Conservation (phyloP, 2,329 filamentous ascomycete species). For the Trichoderma aggressivum region DNA sequence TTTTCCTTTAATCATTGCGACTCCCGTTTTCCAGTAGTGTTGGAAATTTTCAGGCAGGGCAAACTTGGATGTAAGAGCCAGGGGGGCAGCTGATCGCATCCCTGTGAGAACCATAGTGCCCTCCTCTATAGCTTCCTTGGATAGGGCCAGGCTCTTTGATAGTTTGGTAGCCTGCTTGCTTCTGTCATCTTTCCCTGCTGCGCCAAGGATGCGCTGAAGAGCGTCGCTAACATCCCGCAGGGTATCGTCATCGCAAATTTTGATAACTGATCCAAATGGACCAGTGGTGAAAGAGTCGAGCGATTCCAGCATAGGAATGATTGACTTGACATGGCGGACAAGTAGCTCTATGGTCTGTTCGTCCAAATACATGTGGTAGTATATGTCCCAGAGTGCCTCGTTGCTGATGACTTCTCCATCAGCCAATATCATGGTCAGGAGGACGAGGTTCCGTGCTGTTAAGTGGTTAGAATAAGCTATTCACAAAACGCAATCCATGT, state of each 20-base stretch:
- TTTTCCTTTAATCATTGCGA: conserved; percentile 24
- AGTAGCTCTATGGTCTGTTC: conserved; percentile 36
- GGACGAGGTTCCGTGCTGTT: conserved; percentile 52
- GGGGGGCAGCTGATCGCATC: conserved; percentile 39
- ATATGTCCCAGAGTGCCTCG: conserved; percentile 49
- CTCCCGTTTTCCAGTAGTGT: conserved; percentile 38
- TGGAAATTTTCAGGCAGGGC: conserved; percentile 25
- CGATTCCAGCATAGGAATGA: conserved; percentile 38
- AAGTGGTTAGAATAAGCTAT: not conserved
- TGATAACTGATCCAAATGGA: conserved; percentile 42
- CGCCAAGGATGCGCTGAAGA: conserved; percentile 33
- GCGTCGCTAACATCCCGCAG: conserved; percentile 39
- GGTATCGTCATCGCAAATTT: conserved; percentile 48
- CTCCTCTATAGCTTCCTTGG: conserved; percentile 22
- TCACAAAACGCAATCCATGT: not conserved
- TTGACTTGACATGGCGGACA: conserved; percentile 40
- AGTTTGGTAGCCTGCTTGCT: conserved; percentile 18
- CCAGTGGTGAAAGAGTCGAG: conserved; percentile 43
- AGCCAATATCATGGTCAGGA: conserved; percentile 51
- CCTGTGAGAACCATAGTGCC: conserved; percentile 28
- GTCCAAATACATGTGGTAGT: conserved; percentile 51
- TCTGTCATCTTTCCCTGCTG: conserved; percentile 20
- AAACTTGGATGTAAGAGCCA: conserved; percentile 27
- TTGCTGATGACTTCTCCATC: conserved; percentile 25
- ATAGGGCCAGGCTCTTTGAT: conserved; percentile 22